These are phyloP conservation scores for Polychaeton citri DNA, from an alignment of 2,329 filamentous ascomycete genomes.

Conservation along the genomic window DNA sequence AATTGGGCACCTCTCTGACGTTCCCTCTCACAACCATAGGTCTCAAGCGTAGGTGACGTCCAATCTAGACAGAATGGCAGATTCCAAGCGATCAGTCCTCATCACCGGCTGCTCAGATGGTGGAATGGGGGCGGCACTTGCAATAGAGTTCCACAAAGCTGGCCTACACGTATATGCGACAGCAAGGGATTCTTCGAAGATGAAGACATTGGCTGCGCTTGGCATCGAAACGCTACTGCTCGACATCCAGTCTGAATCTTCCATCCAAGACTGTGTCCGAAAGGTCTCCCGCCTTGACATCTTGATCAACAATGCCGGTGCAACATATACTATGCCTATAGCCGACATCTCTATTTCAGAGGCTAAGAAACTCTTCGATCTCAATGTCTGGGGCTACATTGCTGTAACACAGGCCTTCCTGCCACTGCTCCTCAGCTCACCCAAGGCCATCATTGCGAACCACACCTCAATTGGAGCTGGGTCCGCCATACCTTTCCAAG, in stretches of 20 bases:
- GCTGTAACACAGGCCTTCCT: conserved; percentile 17
- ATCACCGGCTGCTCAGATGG: conserved; percentile 24
- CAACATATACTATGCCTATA: conserved; percentile 5
- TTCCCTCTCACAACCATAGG: too few relatives aligned
- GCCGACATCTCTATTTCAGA: conserved; percentile 8
- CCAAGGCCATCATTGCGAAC: conserved; percentile 23
- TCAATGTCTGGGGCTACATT: conserved; percentile 21
- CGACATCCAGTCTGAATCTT: conserved; percentile 19
- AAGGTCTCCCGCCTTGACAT: conserved; percentile 27
- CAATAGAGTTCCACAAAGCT: conserved; percentile 22
- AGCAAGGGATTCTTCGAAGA: conserved; percentile 24
- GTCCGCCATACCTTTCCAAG: conserved; percentile 20
- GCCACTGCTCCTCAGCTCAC: conserved; percentile 23
- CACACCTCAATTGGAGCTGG: conserved; percentile 21
- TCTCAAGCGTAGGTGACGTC: too few relatives aligned
- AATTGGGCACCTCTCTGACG: too few relatives aligned
- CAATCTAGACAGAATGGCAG: too few relatives aligned
- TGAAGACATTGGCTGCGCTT: conserved; percentile 9
- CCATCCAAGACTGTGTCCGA: conserved; percentile 16
- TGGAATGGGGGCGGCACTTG: conserved; percentile 29
- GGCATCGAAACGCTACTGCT: conserved; percentile 18
- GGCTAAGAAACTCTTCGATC: conserved; percentile 17
- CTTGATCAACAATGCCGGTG: conserved; percentile 36
- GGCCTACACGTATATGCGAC: conserved; percentile 31
- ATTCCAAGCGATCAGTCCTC: conserved; percentile 7